Base-by-base conservation (phyloP, 768 basidiomycete genomes). In the Lentinula edodes region DNA sequence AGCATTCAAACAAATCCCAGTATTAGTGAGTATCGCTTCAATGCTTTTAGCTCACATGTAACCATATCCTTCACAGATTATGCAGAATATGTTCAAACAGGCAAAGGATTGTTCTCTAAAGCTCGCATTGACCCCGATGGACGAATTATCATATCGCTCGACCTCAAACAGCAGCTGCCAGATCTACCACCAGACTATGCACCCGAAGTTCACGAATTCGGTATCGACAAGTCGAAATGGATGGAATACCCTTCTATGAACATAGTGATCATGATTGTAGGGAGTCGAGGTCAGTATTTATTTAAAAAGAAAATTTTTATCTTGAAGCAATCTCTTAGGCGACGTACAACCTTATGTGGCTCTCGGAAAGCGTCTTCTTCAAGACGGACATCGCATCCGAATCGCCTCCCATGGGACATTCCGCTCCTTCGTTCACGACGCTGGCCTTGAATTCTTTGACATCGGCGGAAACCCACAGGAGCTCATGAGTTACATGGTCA, bases 401-500 rank as follows among this genome's bases (percentile, higher is more conserved):
- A 80, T 88, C 35, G 86, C 83, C 0, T 83, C 85, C 0, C 87
- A 88, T 67, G 80, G 78, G 62, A 83, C 81, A 0, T 88, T 87
- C 69, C 76, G 78, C 23, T 68, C 76, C 6, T 85, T 87, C 65
- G 83, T 88, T 16, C 69, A 67, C 5, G 78, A 80, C 0, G 70
- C 75, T 13, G 80, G 79, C 1, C 71, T 87, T 5, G 86, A 87
- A 61, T 87, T 84, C 69, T 86, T 80, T 66, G 75, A 76, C 57
- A 81, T 86, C 36, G 86, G 87, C 9, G 87, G 86, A 1, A 77
- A 85, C 69, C 87, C 86, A 0, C 79, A 82, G 55, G 83, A 85
- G 58, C 71, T 88, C 10, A 87, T 88, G 86, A 83, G 83, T 51
- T 88, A 86, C 64, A 87, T 88, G 87, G 87, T 88, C 51, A 84